phyloP scores from a whole-genome alignment of 768 basidiomycete genomes.

The Guyanaporus albipodus region DNA sequence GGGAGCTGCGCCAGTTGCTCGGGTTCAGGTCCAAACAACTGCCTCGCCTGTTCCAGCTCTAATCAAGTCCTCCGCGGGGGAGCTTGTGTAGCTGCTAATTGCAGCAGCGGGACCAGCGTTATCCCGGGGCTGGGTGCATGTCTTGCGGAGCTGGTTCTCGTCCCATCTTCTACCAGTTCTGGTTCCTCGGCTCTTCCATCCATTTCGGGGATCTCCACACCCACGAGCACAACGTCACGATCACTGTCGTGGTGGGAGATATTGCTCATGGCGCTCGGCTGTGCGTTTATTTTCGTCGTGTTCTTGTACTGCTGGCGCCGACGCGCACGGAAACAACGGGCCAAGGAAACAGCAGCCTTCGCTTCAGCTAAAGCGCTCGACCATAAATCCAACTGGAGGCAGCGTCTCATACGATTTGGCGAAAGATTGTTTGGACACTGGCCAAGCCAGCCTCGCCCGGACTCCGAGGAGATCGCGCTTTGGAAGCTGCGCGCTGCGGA shows the following conservation, averaged over 20 bases:
- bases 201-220: conserved; percentile 55
- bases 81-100: conserved; percentile 59
- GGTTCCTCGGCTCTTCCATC: conserved; percentile 42
- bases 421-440: conserved; percentile 54
- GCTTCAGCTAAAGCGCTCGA: conserved; percentile 55
- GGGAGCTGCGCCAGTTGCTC: conserved; percentile 76
- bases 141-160: conserved; percentile 66
- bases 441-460: conserved; percentile 24
- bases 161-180: conserved; percentile 43
- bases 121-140: conserved; percentile 74
- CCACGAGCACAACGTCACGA: conserved; percentile 36
- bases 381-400: conserved; percentile 48
- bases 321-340: conserved; percentile 63
- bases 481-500: conserved; percentile 49
- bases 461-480: conserved; percentile 46
- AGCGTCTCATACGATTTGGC: conserved; percentile 52
- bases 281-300: conserved; percentile 70
- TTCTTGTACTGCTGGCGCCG: conserved; percentile 69
- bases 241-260: conserved; percentile 79
- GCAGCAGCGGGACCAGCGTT: conserved; percentile 50
- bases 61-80: conserved; percentile 60
- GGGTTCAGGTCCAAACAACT: conserved; percentile 60
- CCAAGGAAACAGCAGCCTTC: conserved; percentile 62
- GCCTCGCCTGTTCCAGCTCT: conserved; percentile 69
- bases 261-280: conserved; percentile 76